A percentile compares a stretch with the other conserved stretches of the same genome.
Conservation (phyloP, 2,329 filamentous ascomycete species). For the Hypoxylon sp. region DNA sequence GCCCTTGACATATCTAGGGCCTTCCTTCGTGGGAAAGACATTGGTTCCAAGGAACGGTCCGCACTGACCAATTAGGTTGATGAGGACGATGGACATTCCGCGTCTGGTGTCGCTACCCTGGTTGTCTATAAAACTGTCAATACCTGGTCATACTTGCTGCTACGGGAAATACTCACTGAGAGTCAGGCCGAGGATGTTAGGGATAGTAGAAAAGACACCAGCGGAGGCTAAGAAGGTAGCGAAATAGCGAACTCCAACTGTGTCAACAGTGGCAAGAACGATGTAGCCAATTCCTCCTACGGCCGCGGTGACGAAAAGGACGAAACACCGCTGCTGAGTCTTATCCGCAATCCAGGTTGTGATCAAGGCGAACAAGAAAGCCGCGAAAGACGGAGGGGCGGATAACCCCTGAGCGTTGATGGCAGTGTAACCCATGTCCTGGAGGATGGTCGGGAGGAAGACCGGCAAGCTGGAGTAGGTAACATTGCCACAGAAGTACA, state of each 20-base stretch:
- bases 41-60: constrained; percentile 49
- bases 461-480: constrained; percentile 89
- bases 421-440: constrained; percentile 76
- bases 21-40: constrained; percentile 41
- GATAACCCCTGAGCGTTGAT: constrained; percentile 48
- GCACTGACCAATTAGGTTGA: constrained; percentile 49
- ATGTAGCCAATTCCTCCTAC: constrained; percentile 49
- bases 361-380: constrained; percentile 46
- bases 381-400: constrained; percentile 47
- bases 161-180: constrained; percentile 43
- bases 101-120: constrained; percentile 48
- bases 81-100: constrained; percentile 48
- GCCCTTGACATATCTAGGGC: constrained; percentile 44
- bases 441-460: constrained; percentile 85
- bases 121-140: constrained; percentile 44
- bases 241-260: constrained; percentile 60
- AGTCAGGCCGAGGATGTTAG: constrained; percentile 47
- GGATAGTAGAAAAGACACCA: constrained; percentile 54
- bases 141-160: not conserved
- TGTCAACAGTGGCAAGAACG: constrained; percentile 49
- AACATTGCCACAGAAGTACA: constrained; percentile 90
- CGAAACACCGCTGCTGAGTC: constrained; percentile 48
- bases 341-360: constrained; percentile 49
- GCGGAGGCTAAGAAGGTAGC: constrained; percentile 62
- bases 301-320: constrained; percentile 40